phyloP scores from a whole-genome alignment of 1,139 yeast species.

The Magnusiomyces magnusii region DNA sequence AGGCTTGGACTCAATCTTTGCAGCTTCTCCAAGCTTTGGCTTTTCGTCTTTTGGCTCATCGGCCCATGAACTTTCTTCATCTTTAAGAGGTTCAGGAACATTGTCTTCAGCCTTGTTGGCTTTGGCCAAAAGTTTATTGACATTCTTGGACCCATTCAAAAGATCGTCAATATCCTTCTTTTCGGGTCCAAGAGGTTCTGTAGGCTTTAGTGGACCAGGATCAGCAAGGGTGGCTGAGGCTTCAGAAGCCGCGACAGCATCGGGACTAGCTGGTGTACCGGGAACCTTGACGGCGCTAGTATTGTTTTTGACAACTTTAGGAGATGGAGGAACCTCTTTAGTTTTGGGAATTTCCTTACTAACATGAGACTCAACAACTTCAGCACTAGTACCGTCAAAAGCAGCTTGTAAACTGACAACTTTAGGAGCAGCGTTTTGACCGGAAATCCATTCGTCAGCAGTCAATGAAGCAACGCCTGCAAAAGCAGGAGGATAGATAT shows the following conservation, averaged over 20 bases:
- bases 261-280: not conserved
- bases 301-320: slow-evolving; percentile 21
- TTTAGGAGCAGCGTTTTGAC: slow-evolving; percentile 73
- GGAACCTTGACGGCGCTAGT: slow-evolving; percentile 13
- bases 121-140: slow-evolving; percentile 44
- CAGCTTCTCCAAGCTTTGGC: not conserved
- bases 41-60: not conserved
- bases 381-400: slow-evolving; percentile 61
- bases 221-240: not conserved
- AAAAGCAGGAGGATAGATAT: slow-evolving; percentile 88
- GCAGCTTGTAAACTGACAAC: slow-evolving; percentile 66
- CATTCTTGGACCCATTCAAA: slow-evolving; percentile 37
- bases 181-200: not conserved
- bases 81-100: slow-evolving; percentile 21
- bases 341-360: slow-evolving; percentile 14
- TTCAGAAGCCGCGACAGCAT: not conserved
- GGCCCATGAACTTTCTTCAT: slow-evolving; percentile 26
- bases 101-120: slow-evolving; percentile 42
- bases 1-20: not conserved
- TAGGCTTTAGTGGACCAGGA: not conserved
- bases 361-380: slow-evolving; percentile 15
- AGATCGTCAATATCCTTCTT: slow-evolving; percentile 14
- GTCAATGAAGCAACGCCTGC: slow-evolving; percentile 68
- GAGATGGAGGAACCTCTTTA: slow-evolving; percentile 17
- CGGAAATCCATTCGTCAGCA: slow-evolving; percentile 72